These are phyloP conservation scores for Nicotiana attenuata DNA, from an alignment of 257 asterid species.

Conservation along the genomic window DNA sequence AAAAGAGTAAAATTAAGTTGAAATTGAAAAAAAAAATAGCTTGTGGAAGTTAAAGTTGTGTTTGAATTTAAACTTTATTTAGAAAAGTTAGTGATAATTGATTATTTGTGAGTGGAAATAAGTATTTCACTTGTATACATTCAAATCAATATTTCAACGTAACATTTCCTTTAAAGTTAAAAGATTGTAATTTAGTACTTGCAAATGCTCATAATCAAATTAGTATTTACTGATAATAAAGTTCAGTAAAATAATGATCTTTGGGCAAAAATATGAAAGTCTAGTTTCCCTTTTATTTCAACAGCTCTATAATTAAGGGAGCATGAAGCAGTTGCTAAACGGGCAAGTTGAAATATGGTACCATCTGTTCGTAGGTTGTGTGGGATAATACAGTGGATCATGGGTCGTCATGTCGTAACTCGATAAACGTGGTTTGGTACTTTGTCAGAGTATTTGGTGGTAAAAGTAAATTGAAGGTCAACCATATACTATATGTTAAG, in stretches of 20 bases:
- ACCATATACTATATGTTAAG: not conserved
- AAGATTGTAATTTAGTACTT: not conserved
- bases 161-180: not conserved
- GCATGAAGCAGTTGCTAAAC: not conserved
- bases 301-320: too few species aligned
- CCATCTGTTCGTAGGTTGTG: not conserved
- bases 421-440: not conserved
- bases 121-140: too few species aligned
- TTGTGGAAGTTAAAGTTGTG: not conserved
- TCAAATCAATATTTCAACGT: not conserved
- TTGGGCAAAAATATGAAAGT: not conserved
- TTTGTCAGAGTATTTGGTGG: not conserved
- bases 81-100: not conserved
- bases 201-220: not conserved
- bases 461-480: not conserved
- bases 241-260: not conserved
- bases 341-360: not conserved
- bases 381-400: not conserved
- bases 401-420: not conserved
- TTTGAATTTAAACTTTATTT: not conserved
- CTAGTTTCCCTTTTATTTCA: too few species aligned
- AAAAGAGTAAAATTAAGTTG: not conserved
- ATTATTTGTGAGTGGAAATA: too few species aligned
- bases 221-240: too few species aligned
- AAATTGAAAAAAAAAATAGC: not conserved